Base-by-base conservation (phyloP, 805 yeast genomes). In the Saccharomycopsis synnaedendra region DNA sequence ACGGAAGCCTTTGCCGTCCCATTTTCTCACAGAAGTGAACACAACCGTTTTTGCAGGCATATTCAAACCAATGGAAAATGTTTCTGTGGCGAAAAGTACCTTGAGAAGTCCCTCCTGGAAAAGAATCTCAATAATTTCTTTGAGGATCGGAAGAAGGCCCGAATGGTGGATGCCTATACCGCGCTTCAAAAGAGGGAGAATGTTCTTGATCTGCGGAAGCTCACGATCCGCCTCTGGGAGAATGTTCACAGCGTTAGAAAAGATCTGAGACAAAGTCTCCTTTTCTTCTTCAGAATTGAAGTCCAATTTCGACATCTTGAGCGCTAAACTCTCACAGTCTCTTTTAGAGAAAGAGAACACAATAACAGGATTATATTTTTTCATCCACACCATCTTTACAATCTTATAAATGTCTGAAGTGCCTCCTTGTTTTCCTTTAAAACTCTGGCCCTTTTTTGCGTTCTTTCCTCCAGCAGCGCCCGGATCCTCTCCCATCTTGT, bases 31-130 rank as follows among this genome's bases (percentile, higher is more conserved):
- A 34, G 90, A 85, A 0, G 98, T 93, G 65, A 93, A 93, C 3
- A 93, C 98, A 41, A 93, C 99, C 0, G 99, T 93, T 59, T 93
- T 93, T 7, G 98, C 97, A 58, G 99, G 99, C 98, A 93, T 93
- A 67, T 93, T 93, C 46, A 93, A 76, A 45, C 99, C 99, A 68
- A 93, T 93, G 8, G 97, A 89, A 62, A 93, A 93, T 3, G 99
- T 93, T 64, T 93, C 99, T 0, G 99, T 93, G 3, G 98, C 98
- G 67, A 93, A 93, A 49, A 93, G 69, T 1, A 90, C 97, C 63
- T 93, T 93, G 50, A 93, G 69, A 45, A 90, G 77, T 8, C 98
- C 98, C 69, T 93, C 97, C 66, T 93, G 98, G 70, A 93, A 93
- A 50, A 93, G 67, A 66, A 93, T 85, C 69, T 93, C 99, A 59